Conservation (phyloP, 1,284 basidiomycete genomes). For the Lignosus rhinocerotis region DNA sequence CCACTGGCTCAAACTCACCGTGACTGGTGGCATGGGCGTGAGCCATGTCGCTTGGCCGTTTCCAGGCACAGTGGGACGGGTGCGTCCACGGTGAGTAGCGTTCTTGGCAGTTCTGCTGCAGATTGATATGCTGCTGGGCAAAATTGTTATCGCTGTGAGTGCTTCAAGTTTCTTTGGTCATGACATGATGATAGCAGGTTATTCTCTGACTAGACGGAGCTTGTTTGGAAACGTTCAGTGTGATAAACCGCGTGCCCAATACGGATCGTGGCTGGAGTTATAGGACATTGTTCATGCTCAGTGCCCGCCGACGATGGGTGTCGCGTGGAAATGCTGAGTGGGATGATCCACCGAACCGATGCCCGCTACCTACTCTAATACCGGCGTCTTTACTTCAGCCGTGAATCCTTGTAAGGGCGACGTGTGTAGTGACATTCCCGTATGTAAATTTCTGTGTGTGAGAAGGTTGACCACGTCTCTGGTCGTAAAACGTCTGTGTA, state of each 20-base stretch:
- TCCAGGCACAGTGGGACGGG: neutral
- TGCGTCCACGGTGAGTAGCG: neutral
- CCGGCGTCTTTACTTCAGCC: neutral
- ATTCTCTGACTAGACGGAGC: neutral
- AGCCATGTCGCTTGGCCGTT: no score
- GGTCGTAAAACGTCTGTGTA: no score
- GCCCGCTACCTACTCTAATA: neutral
- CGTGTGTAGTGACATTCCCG: no score
- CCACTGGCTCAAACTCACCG: no score
- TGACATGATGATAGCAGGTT: no score
- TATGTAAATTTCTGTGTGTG: no score
- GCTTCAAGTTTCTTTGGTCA: no score
- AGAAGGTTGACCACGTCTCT: no score
- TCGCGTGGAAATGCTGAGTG: neutral
- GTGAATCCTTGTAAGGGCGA: neutral
- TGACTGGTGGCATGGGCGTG: no score
- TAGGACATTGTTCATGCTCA: neutral
- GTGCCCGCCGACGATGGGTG: neutral
- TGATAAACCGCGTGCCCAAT: neutral
- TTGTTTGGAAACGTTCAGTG: neutral
- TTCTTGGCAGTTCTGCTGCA: neutral
- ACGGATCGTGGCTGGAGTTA: neutral
- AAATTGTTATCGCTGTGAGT: neutral
- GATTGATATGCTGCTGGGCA: neutral
- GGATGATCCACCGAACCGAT: no score